Base-by-base conservation (phyloP, 371 early-diverging fungal species). In the Chytridiales sp. region DNA sequence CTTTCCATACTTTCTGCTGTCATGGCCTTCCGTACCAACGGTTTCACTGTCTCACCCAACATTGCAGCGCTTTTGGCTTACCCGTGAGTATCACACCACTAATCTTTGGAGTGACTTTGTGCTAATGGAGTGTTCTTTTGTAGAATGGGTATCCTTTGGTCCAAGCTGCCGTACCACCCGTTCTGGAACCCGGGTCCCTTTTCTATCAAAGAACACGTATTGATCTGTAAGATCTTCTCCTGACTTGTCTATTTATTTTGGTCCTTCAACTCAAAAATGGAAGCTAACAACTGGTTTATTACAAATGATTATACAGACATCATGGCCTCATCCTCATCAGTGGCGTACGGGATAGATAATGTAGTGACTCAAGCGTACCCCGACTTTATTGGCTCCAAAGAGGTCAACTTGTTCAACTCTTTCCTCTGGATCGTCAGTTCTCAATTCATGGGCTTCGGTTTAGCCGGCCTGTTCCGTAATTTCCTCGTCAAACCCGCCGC, bases 391-490 rank as follows among this genome's bases (percentile, higher is more conserved):
- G 50, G 39, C n/a, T 26, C 44, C 46, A 55, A 41, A 9, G 30
- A 56, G 46, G 49, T 58, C 19, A 27, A 38, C 22, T 42, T 63
- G 17, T 29, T 29, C 5, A 35, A 27, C 8, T 27, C 64, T 0
- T 11, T 63, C 1, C 24, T 50, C 32, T 69, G 57, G 24, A 59
- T 87, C 26, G 64, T 89, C 70, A 84, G 84, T 0, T 87, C 92
- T 40, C 89, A 91, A 71, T 66, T 88, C 48, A 64, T 88, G 32
- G 93, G 92, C 39, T 91, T 81, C 62, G 90, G 90, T 67, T 73
- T 93, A 64, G 89, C 92, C 13, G 92, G 92, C 34, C 70, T 87
- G 0, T 74, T 82, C 34, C 84, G 90, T 36, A 79, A 79, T 22
- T 87, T 76, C 67, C 75, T 93, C 19, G 87, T 93, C 4, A 80